Evolutionary conservation across 257 asterid genomes (phyloP), one percentile per base, ranked within the genome.

Genomic region (Thymus quinquecostatus): DNA sequence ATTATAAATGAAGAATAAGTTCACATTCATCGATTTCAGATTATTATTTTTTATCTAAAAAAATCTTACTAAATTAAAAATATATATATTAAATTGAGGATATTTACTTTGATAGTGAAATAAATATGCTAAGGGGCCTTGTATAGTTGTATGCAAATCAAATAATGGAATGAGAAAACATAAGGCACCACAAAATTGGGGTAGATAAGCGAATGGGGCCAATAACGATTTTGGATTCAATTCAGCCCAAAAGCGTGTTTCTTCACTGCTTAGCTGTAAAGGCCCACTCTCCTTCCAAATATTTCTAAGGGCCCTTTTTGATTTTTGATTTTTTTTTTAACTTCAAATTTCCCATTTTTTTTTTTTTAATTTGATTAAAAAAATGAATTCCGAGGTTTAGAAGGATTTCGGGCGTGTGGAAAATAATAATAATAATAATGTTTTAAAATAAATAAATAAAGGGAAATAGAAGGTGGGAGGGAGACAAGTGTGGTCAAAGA

Each of bases 141-240:
- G 8, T n/a, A n/a, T n/a, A n/a, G n/a, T n/a, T n/a, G n/a, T 8
- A 10, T n/a, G 9, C 7, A 0, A 41, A 56, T 44, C 27, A 57
- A 77, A 70, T 65, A 64, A 71, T 44, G 64, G 34, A 40, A 6
- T 38, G 29, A 38, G 44, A 38, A 11, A 63, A 69, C 62, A 59
- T n/a, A 65, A 65, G 76, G 73, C 32, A 10, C 85, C 81, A 61
- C 62, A 12, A 38, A 65, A 57, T 38, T 65, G 51, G 53, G 60
- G 68, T 14, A 54, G 77, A 77, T 81, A 65, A 78, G 54, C 33
- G 53, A 44, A 32, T 76, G 80, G 88, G 84, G 34, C 74, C 85
- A 45, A 75, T 47, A 13, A 41, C 29, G 78, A 67, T 65, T 59
- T 51, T 29, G 71, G 50, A 50, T 75, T 66, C 54, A 77, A 77